Evolutionary conservation across 2,329 filamentous ascomycete genomes (phyloP).

Genomic region (Nothophoma quercina): DNA sequence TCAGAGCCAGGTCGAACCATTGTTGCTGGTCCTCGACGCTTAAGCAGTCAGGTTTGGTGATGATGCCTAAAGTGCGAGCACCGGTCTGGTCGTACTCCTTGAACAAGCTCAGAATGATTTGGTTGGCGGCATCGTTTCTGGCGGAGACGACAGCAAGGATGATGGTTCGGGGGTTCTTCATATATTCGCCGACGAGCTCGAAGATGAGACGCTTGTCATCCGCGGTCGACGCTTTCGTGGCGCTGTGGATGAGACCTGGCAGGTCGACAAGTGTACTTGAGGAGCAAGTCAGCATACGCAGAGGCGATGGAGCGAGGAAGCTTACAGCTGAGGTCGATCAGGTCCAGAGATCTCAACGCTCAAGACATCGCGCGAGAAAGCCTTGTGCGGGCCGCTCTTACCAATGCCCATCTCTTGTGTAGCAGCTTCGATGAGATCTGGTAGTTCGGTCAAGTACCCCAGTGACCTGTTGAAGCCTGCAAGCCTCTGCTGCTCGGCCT

Average conservation of each 20-base stretch:
- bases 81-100: constrained; percentile 43
- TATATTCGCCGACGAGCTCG: constrained; percentile 24
- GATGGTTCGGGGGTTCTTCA: constrained; percentile 28
- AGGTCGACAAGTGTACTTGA: too few species aligned
- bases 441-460: constrained; percentile 51
- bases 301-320: too few species aligned
- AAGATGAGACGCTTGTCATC: constrained; percentile 22
- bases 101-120: constrained; percentile 15
- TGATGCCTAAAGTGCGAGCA: constrained; percentile 53
- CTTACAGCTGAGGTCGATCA: constrained; percentile 29
- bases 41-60: constrained; percentile 36
- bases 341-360: constrained; percentile 52
- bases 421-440: constrained; percentile 58
- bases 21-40: constrained; percentile 40
- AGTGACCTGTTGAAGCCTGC: constrained; percentile 42
- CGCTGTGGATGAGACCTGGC: constrained; percentile 50
- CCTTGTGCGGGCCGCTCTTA: constrained; percentile 11
- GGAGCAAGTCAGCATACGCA: too few species aligned
- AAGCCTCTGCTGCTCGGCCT: constrained; percentile 40
- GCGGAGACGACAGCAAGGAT: constrained; percentile 47
- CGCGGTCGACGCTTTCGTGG: constrained; percentile 9
- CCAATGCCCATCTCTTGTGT: constrained; percentile 57
- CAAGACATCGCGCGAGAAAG: constrained; percentile 51
- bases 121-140: constrained; percentile 45
- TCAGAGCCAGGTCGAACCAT: constrained; percentile 54